These are phyloP conservation scores for Saksenaea vasiformis DNA, from an alignment of 371 early-diverging fungal species.

Conservation along the genomic window DNA sequence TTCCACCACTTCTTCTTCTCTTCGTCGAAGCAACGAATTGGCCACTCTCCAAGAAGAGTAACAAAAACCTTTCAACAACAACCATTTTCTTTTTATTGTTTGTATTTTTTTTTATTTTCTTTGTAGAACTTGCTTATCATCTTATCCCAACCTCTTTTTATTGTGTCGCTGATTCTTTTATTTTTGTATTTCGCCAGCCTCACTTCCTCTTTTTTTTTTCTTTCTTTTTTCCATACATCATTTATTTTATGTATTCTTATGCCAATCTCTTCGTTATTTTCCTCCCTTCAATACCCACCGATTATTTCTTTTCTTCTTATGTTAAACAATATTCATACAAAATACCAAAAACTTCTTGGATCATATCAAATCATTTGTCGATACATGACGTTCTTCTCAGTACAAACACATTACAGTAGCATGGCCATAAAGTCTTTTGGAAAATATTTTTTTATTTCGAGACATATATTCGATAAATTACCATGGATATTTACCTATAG, in stretches of 20 bases:
- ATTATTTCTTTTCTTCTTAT: neutral
- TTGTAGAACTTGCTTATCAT: neutral
- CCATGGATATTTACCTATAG: neutral
- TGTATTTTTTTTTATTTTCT: slow-evolving; percentile 2
- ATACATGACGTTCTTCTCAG: no score
- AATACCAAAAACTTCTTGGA: neutral
- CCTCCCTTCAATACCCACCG: neutral
- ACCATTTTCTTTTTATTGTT: neutral
- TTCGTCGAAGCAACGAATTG: slow-evolving; percentile 44
- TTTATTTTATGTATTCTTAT: neutral
- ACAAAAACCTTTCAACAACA: neutral
- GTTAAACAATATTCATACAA: neutral
- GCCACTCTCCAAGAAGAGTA: slow-evolving; percentile 49
- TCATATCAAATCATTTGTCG: no score
- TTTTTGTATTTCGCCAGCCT: neutral
- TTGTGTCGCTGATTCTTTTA: neutral
- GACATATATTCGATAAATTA: neutral
- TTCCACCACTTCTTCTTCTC: slow-evolving; percentile 26
- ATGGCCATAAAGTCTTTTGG: neutral
- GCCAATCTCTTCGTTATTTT: neutral
- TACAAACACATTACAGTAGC: no score
- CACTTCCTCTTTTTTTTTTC: neutral
- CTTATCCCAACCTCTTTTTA: neutral
- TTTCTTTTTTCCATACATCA: neutral
- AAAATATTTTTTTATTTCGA: neutral